phyloP scores from a whole-genome alignment of 805 yeast genomes.

The Cyberlindnera veronae region DNA sequence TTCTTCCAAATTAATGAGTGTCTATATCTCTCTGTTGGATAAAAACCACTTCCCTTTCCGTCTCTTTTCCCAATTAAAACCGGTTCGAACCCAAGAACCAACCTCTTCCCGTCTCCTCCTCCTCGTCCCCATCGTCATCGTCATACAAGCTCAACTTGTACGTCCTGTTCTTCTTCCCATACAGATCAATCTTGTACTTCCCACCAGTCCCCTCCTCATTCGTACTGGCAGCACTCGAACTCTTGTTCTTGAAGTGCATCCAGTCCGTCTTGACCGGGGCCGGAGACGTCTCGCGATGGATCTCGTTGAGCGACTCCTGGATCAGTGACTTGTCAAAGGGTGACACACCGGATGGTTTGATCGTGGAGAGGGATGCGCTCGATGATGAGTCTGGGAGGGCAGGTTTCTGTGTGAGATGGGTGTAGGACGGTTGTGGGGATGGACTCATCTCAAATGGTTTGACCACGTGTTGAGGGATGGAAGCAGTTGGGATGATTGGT shows the following conservation, averaged over 20 bases:
- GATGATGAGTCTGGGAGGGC: neutral
- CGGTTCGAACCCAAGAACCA: conserved; percentile 28
- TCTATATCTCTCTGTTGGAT: no score
- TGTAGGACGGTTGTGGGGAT: neutral
- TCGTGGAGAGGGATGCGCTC: conserved; percentile 5
- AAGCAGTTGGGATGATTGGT: neutral
- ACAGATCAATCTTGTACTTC: conserved; percentile 27
- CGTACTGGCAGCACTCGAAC: neutral
- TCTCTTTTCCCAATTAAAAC: conserved; percentile 15
- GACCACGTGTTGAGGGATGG: neutral
- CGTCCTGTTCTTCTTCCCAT: conserved; percentile 25
- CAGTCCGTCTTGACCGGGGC: conserved; percentile 3
- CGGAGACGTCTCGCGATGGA: conserved; percentile 2
- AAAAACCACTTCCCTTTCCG: no score
- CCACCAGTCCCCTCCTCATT: neutral
- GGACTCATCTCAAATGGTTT: neutral
- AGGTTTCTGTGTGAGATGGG: no score
- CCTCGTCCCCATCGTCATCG: conserved; percentile 15
- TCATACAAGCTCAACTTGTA: conserved; percentile 23
- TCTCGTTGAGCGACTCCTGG: conserved; percentile 22
- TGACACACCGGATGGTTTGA: conserved; percentile 3
- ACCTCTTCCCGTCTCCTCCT: conserved; percentile 7
- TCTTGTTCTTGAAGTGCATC: conserved; percentile 5
- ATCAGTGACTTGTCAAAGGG: conserved; percentile 25
- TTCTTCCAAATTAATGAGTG: no score